Base-by-base conservation (phyloP, 1,284 basidiomycete species). In the Malassezia equina region DNA sequence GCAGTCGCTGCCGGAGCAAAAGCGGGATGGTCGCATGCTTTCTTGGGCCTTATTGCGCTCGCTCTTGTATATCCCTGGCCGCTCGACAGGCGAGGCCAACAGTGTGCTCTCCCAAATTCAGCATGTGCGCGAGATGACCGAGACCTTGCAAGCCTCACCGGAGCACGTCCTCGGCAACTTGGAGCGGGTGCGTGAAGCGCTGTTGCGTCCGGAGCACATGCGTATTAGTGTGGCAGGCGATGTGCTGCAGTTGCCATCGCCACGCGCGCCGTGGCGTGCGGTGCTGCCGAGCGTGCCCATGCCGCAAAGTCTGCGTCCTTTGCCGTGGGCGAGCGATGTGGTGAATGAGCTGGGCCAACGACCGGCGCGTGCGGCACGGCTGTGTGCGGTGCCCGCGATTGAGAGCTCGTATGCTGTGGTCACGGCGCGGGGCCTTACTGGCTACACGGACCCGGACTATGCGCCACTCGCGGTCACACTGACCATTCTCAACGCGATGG, bases 1-100 rank as follows among this genome's bases (percentile, higher is more conserved):
- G 39, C 93, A 96, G 75, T 84, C 84, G 24, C 79, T 98, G n/a
- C 94, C 94, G 0, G 85, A 90, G 68, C 80, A 88, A 71, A 98
- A 96, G 79, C 82, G 94, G 42, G 86, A 90, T 67, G 94, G 91
- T 1, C 82, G 79, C 67, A 84, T 82, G 21, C 85, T 98, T 11
- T 79, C 90, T 40, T 80, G 80, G 24, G 85, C 89, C 7, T 78
- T 90, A 39, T 84, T 82, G 75, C 77, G 82, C 23, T 81, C 84
- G 51, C 68, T 90, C 34, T 74, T 90, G 29, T 88, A 83, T 66
- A 81, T 83, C 59, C 79, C 82, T 52, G 49, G 65, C n/a, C 81
- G 79, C 56, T 90, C 88, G 11, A 86, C 88, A 1, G 82, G 83
- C 15, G 81, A 85, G 31, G 81, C 84, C 40, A 82, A 82, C 64